Percentiles rank a stretch among this genome's conserved stretches.
Conservation (phyloP, 495 filamentous ascomycete species). For the Trichoderma asperelloides region DNA sequence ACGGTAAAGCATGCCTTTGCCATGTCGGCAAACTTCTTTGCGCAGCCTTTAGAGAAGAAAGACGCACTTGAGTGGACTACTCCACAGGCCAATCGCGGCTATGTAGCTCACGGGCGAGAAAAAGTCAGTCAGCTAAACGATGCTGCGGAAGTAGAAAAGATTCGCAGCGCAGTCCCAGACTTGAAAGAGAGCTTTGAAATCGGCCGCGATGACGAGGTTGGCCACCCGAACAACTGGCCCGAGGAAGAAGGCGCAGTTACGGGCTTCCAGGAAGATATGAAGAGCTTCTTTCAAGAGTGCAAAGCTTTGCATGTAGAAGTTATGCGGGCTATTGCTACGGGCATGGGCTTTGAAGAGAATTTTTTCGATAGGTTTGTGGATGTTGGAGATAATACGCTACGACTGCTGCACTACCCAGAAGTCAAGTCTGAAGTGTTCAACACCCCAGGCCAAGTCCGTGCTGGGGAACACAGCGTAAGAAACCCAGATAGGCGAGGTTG, state of each 20-base stretch:
- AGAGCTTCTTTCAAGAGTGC: slow-evolving; percentile 60
- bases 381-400: slow-evolving; percentile 73
- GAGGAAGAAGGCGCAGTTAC: slow-evolving; percentile 48
- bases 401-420: slow-evolving; percentile 82
- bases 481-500: not conserved
- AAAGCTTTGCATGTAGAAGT: slow-evolving; percentile 66
- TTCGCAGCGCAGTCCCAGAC: slow-evolving; percentile 56
- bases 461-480: slow-evolving; percentile 61
- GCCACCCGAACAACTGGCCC: slow-evolving; percentile 76
- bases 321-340: slow-evolving; percentile 83
- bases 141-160: slow-evolving; percentile 45
- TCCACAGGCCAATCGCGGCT: slow-evolving; percentile 69
- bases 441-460: slow-evolving; percentile 67
- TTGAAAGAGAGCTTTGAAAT: slow-evolving; percentile 83
- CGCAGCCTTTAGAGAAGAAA: slow-evolving; percentile 59
- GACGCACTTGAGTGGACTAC: slow-evolving; percentile 60
- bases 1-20: slow-evolving; percentile 55
- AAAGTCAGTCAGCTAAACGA: slow-evolving; percentile 58
- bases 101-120: slow-evolving; percentile 66
- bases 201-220: slow-evolving; percentile 61
- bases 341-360: slow-evolving; percentile 59
- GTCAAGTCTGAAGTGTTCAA: slow-evolving; percentile 61
- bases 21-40: slow-evolving; percentile 66
- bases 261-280: slow-evolving; percentile 65
- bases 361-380: slow-evolving; percentile 75